Evolutionary conservation across 441 rosid species (phyloP), one percentile per base, ranked within the genome.

Genomic region (Adansonia grandidieri): DNA sequence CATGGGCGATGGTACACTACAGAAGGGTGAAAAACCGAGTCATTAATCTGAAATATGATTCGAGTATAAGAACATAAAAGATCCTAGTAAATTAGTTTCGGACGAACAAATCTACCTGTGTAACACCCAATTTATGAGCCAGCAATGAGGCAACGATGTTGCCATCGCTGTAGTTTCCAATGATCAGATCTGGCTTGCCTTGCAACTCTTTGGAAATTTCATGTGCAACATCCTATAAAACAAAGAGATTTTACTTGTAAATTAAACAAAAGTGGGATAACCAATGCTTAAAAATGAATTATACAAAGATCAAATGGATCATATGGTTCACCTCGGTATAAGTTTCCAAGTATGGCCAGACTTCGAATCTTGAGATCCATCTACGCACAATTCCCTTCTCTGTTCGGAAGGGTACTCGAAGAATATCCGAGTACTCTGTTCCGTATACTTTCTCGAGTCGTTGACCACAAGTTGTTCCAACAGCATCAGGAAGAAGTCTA

Each of bases 301-400:
- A 9, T 6, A 37, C 1, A 24, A 40, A 40, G 6, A 67, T n/a
- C 64, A 53, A 71, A n/a, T 32, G 45, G 6, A 37, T 44, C 37
- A 58, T 73, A 72, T 37, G 53, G 20, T 71, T 71, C 69, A 95
- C 98, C 98, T 96, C 98, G 1, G 99, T 88, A 87, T 85, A 96
- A 65, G 91, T 94, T 85, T 93, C 99, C 78, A 94, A 87, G 78
- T 96, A 96, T 5, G 99, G 99, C 99, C 99, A 96, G 67, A 96
- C 99, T 88, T 94, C 94, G 10, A 96, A 96, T 77, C 99, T 81
- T 0, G 98, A 96, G 87, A 96, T 96, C 99, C 99, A 96, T 81
- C 82, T 77, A 47, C 98, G 92, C 14, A 96, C 97, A 7, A 91
- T 87, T 65, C 98, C 97, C 82, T 94, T 87, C 73, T 94, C 97